Conservation (phyloP, 1,139 yeast genomes). For the Ashbya aceris region DNA sequence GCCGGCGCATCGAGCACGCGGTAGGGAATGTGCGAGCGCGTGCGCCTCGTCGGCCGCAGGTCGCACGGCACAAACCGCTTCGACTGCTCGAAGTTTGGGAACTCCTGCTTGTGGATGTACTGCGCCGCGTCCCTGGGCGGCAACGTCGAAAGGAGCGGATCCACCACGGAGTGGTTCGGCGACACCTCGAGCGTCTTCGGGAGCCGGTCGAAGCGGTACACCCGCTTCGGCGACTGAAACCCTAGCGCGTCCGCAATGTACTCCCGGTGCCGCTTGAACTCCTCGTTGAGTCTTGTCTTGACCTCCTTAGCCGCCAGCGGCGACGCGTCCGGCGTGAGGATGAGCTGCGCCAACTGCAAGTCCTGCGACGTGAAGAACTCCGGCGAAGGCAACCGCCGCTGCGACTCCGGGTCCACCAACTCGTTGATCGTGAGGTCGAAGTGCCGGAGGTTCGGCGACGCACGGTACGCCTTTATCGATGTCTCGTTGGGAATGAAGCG, state of each 20-base stretch:
- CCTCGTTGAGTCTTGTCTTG: constrained; percentile 7
- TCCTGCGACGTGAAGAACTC: constrained; percentile 25
- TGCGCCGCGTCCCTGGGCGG: constrained; percentile 18
- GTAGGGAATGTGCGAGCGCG: constrained; percentile 34
- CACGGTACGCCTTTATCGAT: constrained; percentile 24
- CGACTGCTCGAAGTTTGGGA: constrained; percentile 9
- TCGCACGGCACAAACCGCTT: constrained; percentile 7
- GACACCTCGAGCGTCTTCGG: constrained; percentile 1
- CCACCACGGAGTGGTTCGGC: constrained; percentile 13
- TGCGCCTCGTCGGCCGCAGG: constrained; percentile 16
- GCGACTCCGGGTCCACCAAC: constrained; percentile 9
- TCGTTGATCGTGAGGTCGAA: constrained; percentile 12
- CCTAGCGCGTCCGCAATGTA: constrained; percentile 45
- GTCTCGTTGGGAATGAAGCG: constrained; percentile 30
- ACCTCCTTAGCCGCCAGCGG: constrained; percentile 15
- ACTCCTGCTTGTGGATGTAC: constrained; percentile 15
- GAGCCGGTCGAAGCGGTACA: constrained; percentile 10
- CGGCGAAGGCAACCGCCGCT: constrained; percentile 18
- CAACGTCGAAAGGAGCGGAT: constrained; percentile 16
- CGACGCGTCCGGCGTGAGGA: constrained; percentile 12
- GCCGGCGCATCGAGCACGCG: constrained; percentile 66
- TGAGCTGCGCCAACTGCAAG: constrained; percentile 19
- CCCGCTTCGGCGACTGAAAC: constrained; percentile 25
- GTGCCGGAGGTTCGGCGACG: constrained; percentile 14
- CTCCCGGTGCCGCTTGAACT: constrained; percentile 24